phyloP scores from a whole-genome alignment of 306 rosid genomes.

The Pyrus communis region DNA sequence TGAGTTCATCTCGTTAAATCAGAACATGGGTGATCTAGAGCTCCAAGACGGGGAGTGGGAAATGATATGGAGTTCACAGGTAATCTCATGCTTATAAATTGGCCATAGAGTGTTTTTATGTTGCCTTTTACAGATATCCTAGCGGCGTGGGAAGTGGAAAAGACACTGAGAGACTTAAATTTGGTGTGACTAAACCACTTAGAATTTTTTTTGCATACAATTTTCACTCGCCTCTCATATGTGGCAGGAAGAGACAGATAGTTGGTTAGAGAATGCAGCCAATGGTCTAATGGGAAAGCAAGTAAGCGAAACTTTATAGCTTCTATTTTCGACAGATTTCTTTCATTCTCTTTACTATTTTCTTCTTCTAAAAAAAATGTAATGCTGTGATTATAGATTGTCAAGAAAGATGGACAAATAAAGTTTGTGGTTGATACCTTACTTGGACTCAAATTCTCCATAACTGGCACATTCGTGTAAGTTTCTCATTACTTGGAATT shows the following conservation, averaged over 20 bases:
- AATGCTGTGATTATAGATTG: conserved; percentile 38
- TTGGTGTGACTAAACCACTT: background rate
- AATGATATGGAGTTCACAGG: conserved; percentile 98
- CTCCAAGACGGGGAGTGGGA: conserved; percentile 85
- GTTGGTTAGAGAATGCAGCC: conserved; percentile 95
- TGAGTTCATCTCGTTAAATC: conserved; percentile 46
- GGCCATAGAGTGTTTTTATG: background rate
- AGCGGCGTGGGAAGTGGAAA: background rate
- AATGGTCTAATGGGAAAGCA: conserved; percentile 91
- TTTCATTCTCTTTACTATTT: background rate
- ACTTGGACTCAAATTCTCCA: conserved; percentile 73
- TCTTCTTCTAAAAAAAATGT: background rate
- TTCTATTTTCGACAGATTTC: background rate
- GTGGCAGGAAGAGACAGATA: conserved; percentile 73
- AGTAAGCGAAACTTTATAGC: conserved; percentile 27
- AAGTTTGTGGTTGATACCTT: conserved; percentile 62
- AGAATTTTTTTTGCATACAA: background rate
- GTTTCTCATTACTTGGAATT: conserved; percentile 16
- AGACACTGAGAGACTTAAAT: background rate
- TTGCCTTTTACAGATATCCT: background rate
- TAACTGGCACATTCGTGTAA: conserved; percentile 57
- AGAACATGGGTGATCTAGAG: conserved; percentile 37
- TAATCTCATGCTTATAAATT: conserved; percentile 7
- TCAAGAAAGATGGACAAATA: conserved; percentile 57
- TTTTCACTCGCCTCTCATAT: background rate